Evolutionary conservation across 2,329 filamentous ascomycete species (phyloP), one percentile per base, ranked within the genome.

Genomic region (Plenodomus tracheiphilus): DNA sequence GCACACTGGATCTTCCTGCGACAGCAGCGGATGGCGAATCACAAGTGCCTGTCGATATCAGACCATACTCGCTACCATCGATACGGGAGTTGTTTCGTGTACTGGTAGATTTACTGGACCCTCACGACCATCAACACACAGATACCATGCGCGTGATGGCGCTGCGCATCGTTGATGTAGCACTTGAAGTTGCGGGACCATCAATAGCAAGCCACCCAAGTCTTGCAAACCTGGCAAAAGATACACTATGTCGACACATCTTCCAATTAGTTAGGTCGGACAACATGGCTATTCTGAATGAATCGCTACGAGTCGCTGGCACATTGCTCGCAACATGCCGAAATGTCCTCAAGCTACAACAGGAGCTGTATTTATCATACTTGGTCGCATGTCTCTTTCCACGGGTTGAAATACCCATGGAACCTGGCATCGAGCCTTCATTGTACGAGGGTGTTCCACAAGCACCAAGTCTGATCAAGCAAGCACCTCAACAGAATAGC

Each of bases 71-170:
- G 13, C 75, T 99, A 22, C 91, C 93, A 1, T 97, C 93, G 2
- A 97, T 99, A 59, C 82, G 92, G 58, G 95, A 99, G 70, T 81
- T 99, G 0, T 96, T 99, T 69, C 82, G 94, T 44, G 94, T 97
- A 36, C 78, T 99, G 20, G 93, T 97, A 38, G 93, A 96, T 70
- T 85, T 99, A 15, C 76, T 99, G 20, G 91, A 99, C 67, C 94
- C 95, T 1, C 89, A 96, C 65, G 93, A 97, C 72, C 86, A 85
- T 43, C 89, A 93, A 61, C 90, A 97, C 71, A 95, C 91, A 2
- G 94, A 99, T 68, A 87, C 90, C 1, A 94, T 97, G 87, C 85
- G 93, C 61, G 91, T 99, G 35, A 99, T 99, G 92, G 94, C 94
- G 16, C 77, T 99, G 58, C 85, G 94, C 37, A 97, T 99, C 56